Conservation (phyloP, 139 green algal species). For the Volvox africanus region DNA sequence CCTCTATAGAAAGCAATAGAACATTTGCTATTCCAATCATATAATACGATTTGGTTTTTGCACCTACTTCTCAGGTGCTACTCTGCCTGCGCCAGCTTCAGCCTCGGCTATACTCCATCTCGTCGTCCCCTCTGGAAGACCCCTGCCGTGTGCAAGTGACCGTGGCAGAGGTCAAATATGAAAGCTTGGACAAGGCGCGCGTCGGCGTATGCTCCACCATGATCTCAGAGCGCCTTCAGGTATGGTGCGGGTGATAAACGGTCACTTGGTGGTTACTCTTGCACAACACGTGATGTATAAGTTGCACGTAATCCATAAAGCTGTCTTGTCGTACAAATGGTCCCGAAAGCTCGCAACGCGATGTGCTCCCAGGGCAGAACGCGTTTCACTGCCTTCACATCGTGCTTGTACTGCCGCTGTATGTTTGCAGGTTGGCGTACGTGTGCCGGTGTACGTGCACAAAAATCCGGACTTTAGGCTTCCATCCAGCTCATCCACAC, state of each 20-base stretch:
- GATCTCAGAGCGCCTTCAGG: constrained; percentile 68
- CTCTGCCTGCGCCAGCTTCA: constrained; percentile 80
- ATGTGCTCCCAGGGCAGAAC: too few species aligned
- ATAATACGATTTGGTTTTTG: too few species aligned
- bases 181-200: constrained; percentile 61
- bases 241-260: constrained; percentile 25
- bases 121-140: constrained; percentile 63
- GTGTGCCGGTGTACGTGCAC: constrained; percentile 82
- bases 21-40: too few species aligned
- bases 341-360: too few species aligned
- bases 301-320: too few species aligned
- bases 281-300: too few species aligned
- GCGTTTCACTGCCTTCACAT: too few species aligned
- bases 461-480: constrained; percentile 92
- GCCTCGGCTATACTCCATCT: constrained; percentile 93
- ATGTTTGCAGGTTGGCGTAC: constrained; percentile 45
- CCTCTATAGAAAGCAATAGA: too few species aligned
- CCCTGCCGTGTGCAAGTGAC: constrained; percentile 62
- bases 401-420: neutral
- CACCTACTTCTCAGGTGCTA: constrained; percentile 51
- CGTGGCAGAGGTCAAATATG: constrained; percentile 83
- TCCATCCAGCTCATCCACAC: constrained; percentile 66
- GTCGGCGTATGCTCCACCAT: constrained; percentile 85
- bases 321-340: too few species aligned
- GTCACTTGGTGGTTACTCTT: too few species aligned